Base-by-base conservation (phyloP, 2,329 filamentous ascomycete species). In the Penicillium sp. region DNA sequence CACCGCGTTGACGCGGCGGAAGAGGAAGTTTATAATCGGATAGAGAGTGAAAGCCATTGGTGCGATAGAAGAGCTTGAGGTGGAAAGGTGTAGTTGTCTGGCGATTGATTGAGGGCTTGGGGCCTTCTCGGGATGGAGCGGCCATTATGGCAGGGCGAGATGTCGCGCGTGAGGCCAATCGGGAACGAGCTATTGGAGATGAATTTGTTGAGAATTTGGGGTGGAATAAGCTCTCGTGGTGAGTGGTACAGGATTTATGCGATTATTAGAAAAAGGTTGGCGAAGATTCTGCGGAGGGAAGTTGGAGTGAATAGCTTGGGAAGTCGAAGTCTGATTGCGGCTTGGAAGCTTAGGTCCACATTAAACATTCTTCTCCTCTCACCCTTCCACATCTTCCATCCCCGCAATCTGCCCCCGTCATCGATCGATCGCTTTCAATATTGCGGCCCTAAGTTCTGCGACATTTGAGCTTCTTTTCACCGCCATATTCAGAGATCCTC, bases 51-150 rank as follows among this genome's bases (percentile, higher is more conserved):
- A 91, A 93, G 44, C 83, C 82, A 68, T 87, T 86, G 16, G 82
- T 85, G 58, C 87, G 86, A 76, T 93, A 96, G 79, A 93, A 96
- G 58, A 96, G 83, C 71, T 90, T 92, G 19, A 96, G 80, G 59
- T 93, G 84, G 76, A 96, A 96, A 6, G 92, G 93, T 3, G 90
- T 86, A 13, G 86, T 90, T 47, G 83, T 82, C 68, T 90, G 84
- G 60, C 88, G 86, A 71, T 92, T 86, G 66, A 88, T 80, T 68
- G 82, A 79, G 47, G 68, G 60, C 54, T 69, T 69, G 56, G 66
- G 54, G 59, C 64, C 64, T 52, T 71, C 68, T 66, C 64, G 61
- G 46, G 68, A 55, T 39, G 63, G 43, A 47, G 67, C 62, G 46
- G 63, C 61, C 56, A 63, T 70, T 48, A 45, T 26, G 26, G 26